Conservation (phyloP, 2,329 filamentous ascomycete species). For the Didymella arachidicola region DNA sequence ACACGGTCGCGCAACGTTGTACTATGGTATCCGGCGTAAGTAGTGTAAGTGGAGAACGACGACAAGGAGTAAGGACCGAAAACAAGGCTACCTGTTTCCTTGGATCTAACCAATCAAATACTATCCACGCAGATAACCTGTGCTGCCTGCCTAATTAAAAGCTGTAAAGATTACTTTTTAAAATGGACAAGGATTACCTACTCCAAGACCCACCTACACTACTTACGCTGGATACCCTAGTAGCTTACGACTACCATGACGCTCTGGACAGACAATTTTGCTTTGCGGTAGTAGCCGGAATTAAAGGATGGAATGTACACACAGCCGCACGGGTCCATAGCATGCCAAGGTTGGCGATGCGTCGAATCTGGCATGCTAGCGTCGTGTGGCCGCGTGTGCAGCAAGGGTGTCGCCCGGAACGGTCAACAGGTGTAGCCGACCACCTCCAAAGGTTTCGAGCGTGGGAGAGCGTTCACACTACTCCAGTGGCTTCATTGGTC, state of each 20-base stretch:
- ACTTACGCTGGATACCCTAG: no score
- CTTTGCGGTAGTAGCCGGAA: neutral
- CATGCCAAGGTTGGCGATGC: conserved; percentile 3
- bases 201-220: no score
- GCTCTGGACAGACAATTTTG: neutral
- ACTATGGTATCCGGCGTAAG: no score
- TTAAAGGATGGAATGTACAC: conserved; percentile 12
- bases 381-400: conserved; percentile 17
- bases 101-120: no score
- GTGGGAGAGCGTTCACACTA: neutral
- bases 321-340: neutral
- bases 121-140: no score
- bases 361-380: conserved; percentile 6
- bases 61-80: no score
- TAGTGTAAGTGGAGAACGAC: no score
- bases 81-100: no score
- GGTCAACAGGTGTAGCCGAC: conserved; percentile 1
- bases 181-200: no score
- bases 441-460: neutral
- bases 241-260: conserved; percentile 17
- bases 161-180: no score
- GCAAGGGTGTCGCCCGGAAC: conserved; percentile 1
- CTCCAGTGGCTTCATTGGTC: neutral
- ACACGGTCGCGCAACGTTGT: conserved; percentile 2
- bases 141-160: no score